Base-by-base conservation (phyloP, 176 grass and related monocot species). In the Dactylis glomerata region DNA sequence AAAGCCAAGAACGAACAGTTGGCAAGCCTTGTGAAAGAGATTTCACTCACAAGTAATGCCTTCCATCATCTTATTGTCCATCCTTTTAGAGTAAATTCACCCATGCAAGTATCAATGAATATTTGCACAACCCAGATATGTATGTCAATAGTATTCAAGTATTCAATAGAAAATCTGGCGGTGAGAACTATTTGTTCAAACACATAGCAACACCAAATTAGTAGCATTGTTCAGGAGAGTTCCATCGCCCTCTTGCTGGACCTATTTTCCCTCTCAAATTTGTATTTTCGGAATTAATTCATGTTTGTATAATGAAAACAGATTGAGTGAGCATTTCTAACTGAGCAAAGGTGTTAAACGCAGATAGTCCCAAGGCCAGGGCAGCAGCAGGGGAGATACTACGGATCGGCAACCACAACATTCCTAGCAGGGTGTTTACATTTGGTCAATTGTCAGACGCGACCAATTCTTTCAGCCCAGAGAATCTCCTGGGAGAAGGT, bases 401-500 rank as follows among this genome's bases (percentile, higher is more conserved):
- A 85, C 84, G 92, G 50, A 94, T 97, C 5, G 94, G 92, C 14
- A 97, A 92, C 11, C 73, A 92, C 9, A 97, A 90, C 73, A 92
- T 94, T 13, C 91, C 94, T 13, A 91, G 85, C 15, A 93, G 90
- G 26, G 88, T 94, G 59, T 97, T 97, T 57, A 92, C 94, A 66
- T 84, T 85, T 80, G 52, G 58, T 62, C 85, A 97, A 85, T 84
- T 97, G 72, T 91, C 86, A 34, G 86, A 86, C 10, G 94, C 94
- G 16, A 97, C 94, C 37, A 73, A 90, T n/a, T 91, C 89, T 92
- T 97, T 97, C 77, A 85, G 46, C 81, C 58, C 51, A 46, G 87
- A 90, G 10, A 97, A 97, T 81, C 27, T 97, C 61, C 73, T 97
- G n/a, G 92, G 94, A 65, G 94, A 97, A 87, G 94, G 94, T 45